phyloP scores from a whole-genome alignment of 169 alveolate genomes.

The Theileria parva region DNA sequence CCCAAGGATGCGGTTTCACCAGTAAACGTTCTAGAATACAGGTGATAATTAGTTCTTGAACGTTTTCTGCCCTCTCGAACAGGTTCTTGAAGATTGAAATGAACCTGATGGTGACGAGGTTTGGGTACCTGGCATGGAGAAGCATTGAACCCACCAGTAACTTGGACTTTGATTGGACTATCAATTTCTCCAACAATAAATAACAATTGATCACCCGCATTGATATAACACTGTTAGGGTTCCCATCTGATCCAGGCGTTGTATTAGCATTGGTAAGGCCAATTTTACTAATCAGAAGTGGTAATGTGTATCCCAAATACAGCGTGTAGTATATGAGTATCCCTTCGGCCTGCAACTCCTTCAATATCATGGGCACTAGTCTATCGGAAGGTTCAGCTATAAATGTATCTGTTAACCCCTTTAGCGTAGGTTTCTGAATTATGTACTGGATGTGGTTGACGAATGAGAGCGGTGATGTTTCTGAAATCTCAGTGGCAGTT shows the following conservation, averaged over 20 bases:
- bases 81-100: slow-evolving; percentile 76
- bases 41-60: slow-evolving; percentile 90
- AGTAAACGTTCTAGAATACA: slow-evolving; percentile 87
- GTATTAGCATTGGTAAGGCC: slow-evolving; percentile 29
- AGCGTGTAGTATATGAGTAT: slow-evolving; percentile 61
- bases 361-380: slow-evolving; percentile 34
- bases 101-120: slow-evolving; percentile 91
- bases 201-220: slow-evolving; percentile 67
- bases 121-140: slow-evolving; percentile 95
- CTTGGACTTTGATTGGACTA: slow-evolving; percentile 82
- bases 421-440: slow-evolving; percentile 35
- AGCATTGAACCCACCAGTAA: slow-evolving; percentile 88
- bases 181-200: slow-evolving; percentile 73
- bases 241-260: background rate
- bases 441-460: slow-evolving; percentile 62
- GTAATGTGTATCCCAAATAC: slow-evolving; percentile 72
- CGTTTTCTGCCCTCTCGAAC: slow-evolving; percentile 80
- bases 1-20: slow-evolving; percentile 97
- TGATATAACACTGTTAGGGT: slow-evolving; percentile 37
- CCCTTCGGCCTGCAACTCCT: slow-evolving; percentile 45
- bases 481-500: slow-evolving; percentile 85
- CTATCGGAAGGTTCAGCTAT: slow-evolving; percentile 51
- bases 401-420: slow-evolving; percentile 56
- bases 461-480: slow-evolving; percentile 83
- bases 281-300: slow-evolving; percentile 44